Evolutionary conservation across 2,329 filamentous ascomycete genomes (phyloP), one percentile per base, ranked within the genome.

Genomic region (Arthrinium phaeospermum): DNA sequence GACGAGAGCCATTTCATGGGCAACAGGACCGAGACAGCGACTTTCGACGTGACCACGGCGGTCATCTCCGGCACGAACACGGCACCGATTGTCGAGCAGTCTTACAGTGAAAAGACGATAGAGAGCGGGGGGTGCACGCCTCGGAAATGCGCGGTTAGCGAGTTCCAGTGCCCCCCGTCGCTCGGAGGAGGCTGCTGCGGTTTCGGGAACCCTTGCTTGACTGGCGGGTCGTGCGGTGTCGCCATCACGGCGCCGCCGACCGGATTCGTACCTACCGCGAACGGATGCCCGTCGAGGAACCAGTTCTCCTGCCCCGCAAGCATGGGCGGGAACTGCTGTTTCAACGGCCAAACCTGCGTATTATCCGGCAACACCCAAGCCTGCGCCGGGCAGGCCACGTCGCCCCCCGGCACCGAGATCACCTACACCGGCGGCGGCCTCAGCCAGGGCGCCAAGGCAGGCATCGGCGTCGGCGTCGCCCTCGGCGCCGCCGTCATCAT

Each of bases 401-500:
- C 79, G 64, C 78, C 80, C 3, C 81, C 82, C 2, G 78, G 79
- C 2, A 79, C 81, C n/a, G 80, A 77, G 16, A 74, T 80, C 4
- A 76, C 82, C 16, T 73, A 80, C 1, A 77, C 78, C 37, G 70
- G 61, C 37, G 72, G 71, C 2, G 78, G 78, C 2, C 77, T 90
- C 7, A 86, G 86, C 1, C 78, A 83, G 0, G 88, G 86, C 0
- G 88, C 87, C 2, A 89, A 87, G 76, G 88, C 86, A 0, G 89
- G 89, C 2, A 86, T 91, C n/a, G 88, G 86, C 7, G 82, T 87
- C 0, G 89, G 88, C 24, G 84, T 87, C 4, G 83, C 86, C 1
- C 78, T 87, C 0, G 86, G 81, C 41, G 83, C 81, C 1, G 81
- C 83, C 4, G 64, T 84, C 7, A 53, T 88, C 19, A 80, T 88